Base-by-base conservation (phyloP, 2,329 filamentous ascomycete genomes). In the Aspergillus quadrilineatus region DNA sequence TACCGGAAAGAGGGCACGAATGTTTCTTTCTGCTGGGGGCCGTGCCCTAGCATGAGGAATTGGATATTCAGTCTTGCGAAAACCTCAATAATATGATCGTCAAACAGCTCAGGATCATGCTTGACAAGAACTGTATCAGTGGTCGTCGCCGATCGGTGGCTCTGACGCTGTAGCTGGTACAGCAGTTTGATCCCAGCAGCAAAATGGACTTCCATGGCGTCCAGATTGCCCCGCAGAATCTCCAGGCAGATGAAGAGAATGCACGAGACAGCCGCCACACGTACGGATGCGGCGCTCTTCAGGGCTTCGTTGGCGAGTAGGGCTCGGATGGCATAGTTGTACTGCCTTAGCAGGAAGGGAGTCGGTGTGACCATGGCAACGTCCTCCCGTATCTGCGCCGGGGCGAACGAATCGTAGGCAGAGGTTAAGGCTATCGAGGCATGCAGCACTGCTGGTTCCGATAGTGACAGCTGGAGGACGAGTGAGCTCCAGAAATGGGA, bases 121-220 rank as follows among this genome's bases (percentile, higher is more conserved):
- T 34, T 50, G 14, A 50, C 37, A 4, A 50, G 5, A n/a, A 50
- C 12, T 3, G 17, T 43, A 10, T 34, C 8, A 3, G 9, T 28
- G 7, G 12, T 10, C 6, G 9, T 42, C 42, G 29, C 14, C 22
- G 37, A 17, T 8, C 26, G n/a, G 7, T 34, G 36, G 7, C 14
- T 28, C 6, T 4, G 22, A 14, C 4, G 6, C 37, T 50, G 48
- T 6, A 50, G 37, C 5, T 50, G 48, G 29, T 6, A 5, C n/a
- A 50, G 37, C 4, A 50, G 28, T 9, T 34, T 42, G 6, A 50
- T 22, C 5, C 48, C 48, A 1, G 48, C 30, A 10, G 22, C 28
- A 28, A 50, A 50, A 44, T 57, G 43, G 14, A n/a, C 30, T 14
- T 46, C 29, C 47, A 52, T 51, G 12, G 44, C 42, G 41, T 50